Evolutionary conservation across 805 yeast species (phyloP).

Genomic region (Starmera amethionina): DNA sequence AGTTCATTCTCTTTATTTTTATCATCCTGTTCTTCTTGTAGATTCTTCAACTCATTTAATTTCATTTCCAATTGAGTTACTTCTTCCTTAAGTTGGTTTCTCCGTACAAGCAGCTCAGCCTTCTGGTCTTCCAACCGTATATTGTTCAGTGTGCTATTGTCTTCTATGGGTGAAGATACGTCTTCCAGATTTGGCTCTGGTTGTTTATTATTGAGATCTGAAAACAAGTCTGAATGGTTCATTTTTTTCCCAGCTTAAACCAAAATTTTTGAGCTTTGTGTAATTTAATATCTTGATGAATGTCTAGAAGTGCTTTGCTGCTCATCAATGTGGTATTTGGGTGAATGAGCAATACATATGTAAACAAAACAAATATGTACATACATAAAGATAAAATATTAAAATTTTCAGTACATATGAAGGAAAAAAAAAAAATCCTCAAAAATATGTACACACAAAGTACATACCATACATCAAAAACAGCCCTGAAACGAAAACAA

Average conservation of each 20-base stretch:
- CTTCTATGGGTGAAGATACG: conserved; percentile 12
- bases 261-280: background rate
- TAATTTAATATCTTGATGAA: background rate
- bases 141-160: conserved; percentile 3
- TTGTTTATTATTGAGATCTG: conserved; percentile 6
- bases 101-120: conserved; percentile 2
- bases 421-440: no score
- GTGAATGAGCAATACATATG: conserved; percentile 21
- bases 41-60: conserved; percentile 11
- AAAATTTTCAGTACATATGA: no score
- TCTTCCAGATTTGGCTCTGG: background rate
- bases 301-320: background rate
- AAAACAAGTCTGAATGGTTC: conserved; percentile 8
- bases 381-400: conserved; percentile 29
- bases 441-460: no score
- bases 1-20: conserved; percentile 7
- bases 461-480: no score
- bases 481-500: no score
- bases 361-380: conserved; percentile 53
- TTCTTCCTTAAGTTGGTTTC: conserved; percentile 8
- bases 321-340: background rate
- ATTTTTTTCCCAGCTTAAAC: background rate
- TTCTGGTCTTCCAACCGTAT: conserved; percentile 6
- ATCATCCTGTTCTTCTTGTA: conserved; percentile 3
- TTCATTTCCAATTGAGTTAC: conserved; percentile 9